Percentiles rank a stretch among this genome's conserved stretches.
Conservation (phyloP, 2,329 filamentous ascomycete species). For the Sclerotinia trifoliorum region DNA sequence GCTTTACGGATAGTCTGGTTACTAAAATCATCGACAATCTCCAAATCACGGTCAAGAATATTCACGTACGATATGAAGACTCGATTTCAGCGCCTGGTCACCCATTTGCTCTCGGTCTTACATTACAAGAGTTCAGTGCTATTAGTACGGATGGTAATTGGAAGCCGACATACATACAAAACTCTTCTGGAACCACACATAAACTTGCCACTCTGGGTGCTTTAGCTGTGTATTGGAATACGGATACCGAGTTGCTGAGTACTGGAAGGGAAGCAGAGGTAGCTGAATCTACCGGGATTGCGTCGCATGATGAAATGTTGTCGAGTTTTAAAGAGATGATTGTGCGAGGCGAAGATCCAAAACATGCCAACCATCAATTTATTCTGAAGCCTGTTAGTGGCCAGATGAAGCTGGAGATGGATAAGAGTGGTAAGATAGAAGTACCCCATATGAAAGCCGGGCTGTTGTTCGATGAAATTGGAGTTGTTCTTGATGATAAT, state of each 20-base stretch:
- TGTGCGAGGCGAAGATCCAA: conserved; percentile 61
- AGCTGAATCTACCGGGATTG: conserved; percentile 55
- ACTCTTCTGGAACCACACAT: conserved; percentile 77
- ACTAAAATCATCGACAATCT: conserved; percentile 98
- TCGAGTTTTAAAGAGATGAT: conserved; percentile 77
- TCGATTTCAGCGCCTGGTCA: conserved; percentile 92
- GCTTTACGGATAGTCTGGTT: conserved; percentile 90
- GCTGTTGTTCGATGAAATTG: conserved; percentile 93
- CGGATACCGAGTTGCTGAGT: conserved; percentile 80
- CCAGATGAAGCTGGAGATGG: conserved; percentile 88
- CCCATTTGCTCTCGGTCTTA: conserved; percentile 89
- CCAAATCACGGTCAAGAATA: conserved; percentile 96
- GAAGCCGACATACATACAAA: conserved; percentile 94
- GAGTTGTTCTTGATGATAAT: conserved; percentile 93
- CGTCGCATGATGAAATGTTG: conserved; percentile 75
- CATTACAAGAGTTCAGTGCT: conserved; percentile 93
- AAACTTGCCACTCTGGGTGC: conserved; percentile 91
- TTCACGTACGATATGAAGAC: conserved; percentile 97
- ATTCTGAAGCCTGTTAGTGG: conserved; percentile 95
- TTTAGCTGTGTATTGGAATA: conserved; percentile 97
- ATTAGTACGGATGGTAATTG: conserved; percentile 94
- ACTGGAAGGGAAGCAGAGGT: conserved; percentile 71
- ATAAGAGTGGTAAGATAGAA: conserved; percentile 81
- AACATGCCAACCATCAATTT: conserved; percentile 70
- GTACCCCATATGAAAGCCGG: conserved; percentile 86